A percentile compares a stretch with the other conserved stretches of the same genome.
Evolutionary conservation across 129 eudicot genomes (phyloP).

Genomic region (Artemisia argyi): DNA sequence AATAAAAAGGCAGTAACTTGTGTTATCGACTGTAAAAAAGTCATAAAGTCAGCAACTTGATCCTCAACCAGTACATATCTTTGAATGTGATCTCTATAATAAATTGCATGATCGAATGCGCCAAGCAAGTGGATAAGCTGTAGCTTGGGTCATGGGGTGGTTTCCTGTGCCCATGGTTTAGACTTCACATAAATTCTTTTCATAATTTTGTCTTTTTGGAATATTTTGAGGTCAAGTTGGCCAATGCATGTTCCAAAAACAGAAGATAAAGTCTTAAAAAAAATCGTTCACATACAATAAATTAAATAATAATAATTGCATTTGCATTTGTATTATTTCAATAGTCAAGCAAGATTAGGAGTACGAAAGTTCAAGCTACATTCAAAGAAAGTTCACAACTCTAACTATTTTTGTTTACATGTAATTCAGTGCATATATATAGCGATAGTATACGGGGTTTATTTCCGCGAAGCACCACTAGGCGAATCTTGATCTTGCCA

Average conservation of each 20-base stretch:
- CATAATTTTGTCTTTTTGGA: neutral
- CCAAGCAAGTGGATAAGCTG: neutral
- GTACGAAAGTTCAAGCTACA: neutral
- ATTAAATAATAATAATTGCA: neutral
- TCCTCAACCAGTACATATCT: neutral
- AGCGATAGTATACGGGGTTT: neutral
- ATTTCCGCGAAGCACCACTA: slow-evolving; percentile 19
- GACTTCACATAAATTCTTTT: neutral
- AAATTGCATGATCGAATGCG: too few species aligned
- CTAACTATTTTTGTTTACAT: neutral
- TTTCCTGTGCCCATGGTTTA: neutral
- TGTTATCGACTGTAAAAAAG: too few species aligned
- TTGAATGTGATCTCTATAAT: too few species aligned
- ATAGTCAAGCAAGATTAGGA: too few species aligned
- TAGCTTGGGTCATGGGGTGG: neutral
- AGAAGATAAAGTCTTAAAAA: neutral
- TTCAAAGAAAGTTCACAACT: neutral
- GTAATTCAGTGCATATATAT: neutral
- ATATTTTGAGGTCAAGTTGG: neutral
- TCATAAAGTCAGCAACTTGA: neutral
- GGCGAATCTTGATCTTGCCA: slow-evolving; percentile 51
- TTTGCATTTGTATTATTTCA: neutral
- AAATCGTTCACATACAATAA: neutral
- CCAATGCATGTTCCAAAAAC: slow-evolving; percentile 4
- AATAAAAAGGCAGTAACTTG: too few species aligned